Conservation (phyloP, 352 stramenopile genomes). For the Globisporangium solare region DNA sequence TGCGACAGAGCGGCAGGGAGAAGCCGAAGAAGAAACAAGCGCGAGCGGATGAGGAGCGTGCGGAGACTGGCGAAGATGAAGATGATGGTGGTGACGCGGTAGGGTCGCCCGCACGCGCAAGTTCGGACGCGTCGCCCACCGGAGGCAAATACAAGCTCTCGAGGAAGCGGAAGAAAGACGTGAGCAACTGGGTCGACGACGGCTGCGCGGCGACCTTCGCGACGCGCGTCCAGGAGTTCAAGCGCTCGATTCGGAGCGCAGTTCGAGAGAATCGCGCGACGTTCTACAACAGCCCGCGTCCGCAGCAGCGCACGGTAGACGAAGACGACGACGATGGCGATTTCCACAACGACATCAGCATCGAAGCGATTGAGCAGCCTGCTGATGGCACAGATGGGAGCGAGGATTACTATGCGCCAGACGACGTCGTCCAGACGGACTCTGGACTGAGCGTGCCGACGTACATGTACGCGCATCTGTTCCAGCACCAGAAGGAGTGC, state of each 20-base stretch:
- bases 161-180: conserved; percentile 14
- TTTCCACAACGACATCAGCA: conserved; percentile 24
- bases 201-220: conserved; percentile 21
- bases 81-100: neutral
- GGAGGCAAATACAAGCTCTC: conserved; percentile 10
- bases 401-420: conserved; percentile 34
- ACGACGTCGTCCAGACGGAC: conserved; percentile 50
- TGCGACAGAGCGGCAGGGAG: conserved; percentile 3
- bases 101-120: neutral
- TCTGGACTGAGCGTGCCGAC: conserved; percentile 63
- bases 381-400: neutral
- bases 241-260: conserved; percentile 20
- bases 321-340: conserved; percentile 25
- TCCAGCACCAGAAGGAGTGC: conserved; percentile 93
- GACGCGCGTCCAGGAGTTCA: conserved; percentile 25
- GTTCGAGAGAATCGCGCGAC: conserved; percentile 21
- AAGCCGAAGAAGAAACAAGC: conserved; percentile 3
- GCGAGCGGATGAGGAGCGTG: conserved; percentile 3
- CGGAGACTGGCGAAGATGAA: conserved; percentile 5
- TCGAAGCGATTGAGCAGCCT: neutral
- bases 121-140: neutral
- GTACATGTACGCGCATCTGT: conserved; percentile 80
- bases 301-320: neutral
- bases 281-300: conserved; percentile 42
- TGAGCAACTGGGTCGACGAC: conserved; percentile 36